Evolutionary conservation across 2,329 filamentous ascomycete genomes (phyloP).

Genomic region (Cladosporium phlei): DNA sequence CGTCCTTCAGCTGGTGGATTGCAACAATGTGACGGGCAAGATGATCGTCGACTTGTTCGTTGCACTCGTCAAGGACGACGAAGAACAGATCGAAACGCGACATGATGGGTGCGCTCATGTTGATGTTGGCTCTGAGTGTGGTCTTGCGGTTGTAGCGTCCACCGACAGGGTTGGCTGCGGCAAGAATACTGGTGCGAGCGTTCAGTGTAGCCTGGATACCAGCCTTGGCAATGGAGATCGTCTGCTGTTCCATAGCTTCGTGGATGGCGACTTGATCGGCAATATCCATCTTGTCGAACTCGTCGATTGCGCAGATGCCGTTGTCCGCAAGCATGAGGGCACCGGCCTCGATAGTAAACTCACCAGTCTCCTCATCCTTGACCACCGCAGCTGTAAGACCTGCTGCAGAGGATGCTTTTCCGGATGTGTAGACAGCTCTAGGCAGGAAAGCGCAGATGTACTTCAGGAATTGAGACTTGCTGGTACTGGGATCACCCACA

Average conservation of each 20-base stretch:
- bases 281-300: constrained; percentile 99
- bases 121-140: constrained; percentile 89
- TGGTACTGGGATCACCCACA: constrained; percentile 93
- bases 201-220: constrained; percentile 98
- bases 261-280: constrained; percentile 96
- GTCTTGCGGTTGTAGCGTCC: constrained; percentile 97
- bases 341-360: constrained; percentile 97
- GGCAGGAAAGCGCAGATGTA: constrained; percentile 97
- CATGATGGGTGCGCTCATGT: constrained; percentile 99
- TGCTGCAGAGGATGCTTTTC: constrained; percentile 93
- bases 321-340: constrained; percentile 96
- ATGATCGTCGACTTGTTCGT: constrained; percentile 83
- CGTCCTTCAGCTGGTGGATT: constrained; percentile 88
- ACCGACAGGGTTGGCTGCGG: constrained; percentile 91
- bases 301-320: constrained; percentile 95
- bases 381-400: constrained; percentile 96
- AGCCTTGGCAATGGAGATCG: constrained; percentile 96
- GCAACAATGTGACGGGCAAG: constrained; percentile 91
- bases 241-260: constrained; percentile 99
- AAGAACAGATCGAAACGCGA: constrained; percentile 99
- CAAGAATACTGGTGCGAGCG: constrained; percentile 88
- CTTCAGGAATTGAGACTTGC: constrained; percentile 96
- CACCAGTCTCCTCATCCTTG: constrained; percentile 96
- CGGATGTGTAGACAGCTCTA: constrained; percentile 92
- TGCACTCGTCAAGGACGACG: constrained; percentile 93